Conservation (phyloP, 805 yeast genomes). For the Metschnikowia kunwiensis region DNA sequence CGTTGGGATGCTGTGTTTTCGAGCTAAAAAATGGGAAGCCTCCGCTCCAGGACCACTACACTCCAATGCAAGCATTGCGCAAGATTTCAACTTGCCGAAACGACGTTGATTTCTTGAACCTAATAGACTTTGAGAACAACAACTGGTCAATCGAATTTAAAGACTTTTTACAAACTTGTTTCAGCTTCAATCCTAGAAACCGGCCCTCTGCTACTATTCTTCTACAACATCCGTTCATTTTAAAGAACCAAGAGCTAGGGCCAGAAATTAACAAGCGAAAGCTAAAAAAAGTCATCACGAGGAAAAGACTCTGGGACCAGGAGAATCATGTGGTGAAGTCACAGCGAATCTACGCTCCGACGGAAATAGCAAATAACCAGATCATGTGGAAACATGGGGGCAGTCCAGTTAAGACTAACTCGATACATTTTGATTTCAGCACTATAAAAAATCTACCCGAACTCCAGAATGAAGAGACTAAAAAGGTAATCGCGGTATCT, state of each 20-base stretch:
- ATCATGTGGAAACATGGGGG: slow-evolving; percentile 26
- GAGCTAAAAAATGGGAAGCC: slow-evolving; percentile 73
- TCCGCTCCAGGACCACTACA: slow-evolving; percentile 43
- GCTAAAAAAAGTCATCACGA: slow-evolving; percentile 32
- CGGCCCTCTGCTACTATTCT: slow-evolving; percentile 32
- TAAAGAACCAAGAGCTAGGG: slow-evolving; percentile 12
- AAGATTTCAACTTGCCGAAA: slow-evolving; percentile 32
- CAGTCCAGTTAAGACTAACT: slow-evolving; percentile 8
- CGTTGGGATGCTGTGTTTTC: slow-evolving; percentile 73
- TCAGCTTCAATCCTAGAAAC: slow-evolving; percentile 30
- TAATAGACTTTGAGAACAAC: slow-evolving; percentile 22
- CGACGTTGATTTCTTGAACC: slow-evolving; percentile 28
- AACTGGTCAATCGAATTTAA: slow-evolving; percentile 25
- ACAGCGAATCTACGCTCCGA: slow-evolving; percentile 36
- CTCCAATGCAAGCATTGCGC: slow-evolving; percentile 46
- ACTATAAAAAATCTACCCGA: slow-evolving; percentile 22
- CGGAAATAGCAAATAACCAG: slow-evolving; percentile 35
- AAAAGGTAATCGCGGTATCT: slow-evolving; percentile 1
- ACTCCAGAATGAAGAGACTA: not conserved
- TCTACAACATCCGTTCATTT: slow-evolving; percentile 34
- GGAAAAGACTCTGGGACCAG: slow-evolving; percentile 39
- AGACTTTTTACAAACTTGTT: slow-evolving; percentile 35
- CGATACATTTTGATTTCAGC: slow-evolving; percentile 38
- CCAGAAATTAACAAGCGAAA: slow-evolving; percentile 15
- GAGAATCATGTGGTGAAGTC: slow-evolving; percentile 32